Evolutionary conservation across 805 yeast genomes (phyloP), one percentile per base, ranked within the genome.

Genomic region (Nakazawaea peltata): DNA sequence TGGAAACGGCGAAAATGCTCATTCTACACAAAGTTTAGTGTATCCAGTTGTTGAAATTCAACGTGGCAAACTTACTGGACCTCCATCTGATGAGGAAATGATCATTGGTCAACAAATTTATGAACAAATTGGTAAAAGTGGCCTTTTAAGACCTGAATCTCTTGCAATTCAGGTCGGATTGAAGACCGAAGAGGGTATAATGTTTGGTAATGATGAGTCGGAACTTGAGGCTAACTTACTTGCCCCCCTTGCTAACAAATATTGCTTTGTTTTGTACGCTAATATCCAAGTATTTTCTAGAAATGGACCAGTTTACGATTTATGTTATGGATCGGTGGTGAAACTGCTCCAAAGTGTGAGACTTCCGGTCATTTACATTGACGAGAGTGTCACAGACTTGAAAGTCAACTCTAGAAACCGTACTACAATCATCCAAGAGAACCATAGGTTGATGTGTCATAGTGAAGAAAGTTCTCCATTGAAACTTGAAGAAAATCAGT

Each of bases 31-130:
- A 21, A 63, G 69, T 1, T 53, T 71, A 2, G 63, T 84, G 0
- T 82, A 72, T 50, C 90, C 94, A 0, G 75, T 79, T 12, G 85
- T 86, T 6, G 87, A 81, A 43, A 74, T 84, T 8, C 72, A 77
- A 39, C 62, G 87, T 36, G 95, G 95, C 21, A 65, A 85, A 35
- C 51, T 55, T 19, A 52, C 61, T 7, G 92, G 94, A 11, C 83
- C 86, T 1, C 94, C 95, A 19, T 75, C 88, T 1, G 83, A 78
- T 46, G 95, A 86, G 56, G 95, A 86, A 51, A 83, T 81, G 77
- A 74, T 71, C 21, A 49, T 81, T 15, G 72, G 84, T 1, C 94
- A 84, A 52, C 62, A 62, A 39, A 46, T 83, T 17, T 74, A 75
- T 46, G 82, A 82, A 43, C 60, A 71, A 4, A 51, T 85, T 4